These are phyloP conservation scores for Globisporangium uncinulatum DNA, from an alignment of 352 stramenopile species.

Conservation along the genomic window DNA sequence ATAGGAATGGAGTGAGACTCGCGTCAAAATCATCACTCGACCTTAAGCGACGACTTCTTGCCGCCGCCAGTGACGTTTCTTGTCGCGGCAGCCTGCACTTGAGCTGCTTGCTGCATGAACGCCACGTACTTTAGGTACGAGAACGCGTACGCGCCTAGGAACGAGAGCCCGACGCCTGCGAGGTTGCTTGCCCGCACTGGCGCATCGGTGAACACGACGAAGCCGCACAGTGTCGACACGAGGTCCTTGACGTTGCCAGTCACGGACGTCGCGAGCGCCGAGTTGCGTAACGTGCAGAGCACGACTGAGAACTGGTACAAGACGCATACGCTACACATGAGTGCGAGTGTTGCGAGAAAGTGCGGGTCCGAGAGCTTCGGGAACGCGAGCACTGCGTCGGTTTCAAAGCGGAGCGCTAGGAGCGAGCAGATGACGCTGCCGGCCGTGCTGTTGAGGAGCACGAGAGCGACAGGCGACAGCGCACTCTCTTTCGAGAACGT, in stretches of 20 bases:
- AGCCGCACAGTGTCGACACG: constrained; percentile 50
- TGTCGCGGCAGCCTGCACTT: not conserved
- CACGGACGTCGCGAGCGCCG: constrained; percentile 64
- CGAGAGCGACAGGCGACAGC: constrained; percentile 42
- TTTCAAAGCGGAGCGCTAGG: constrained; percentile 37
- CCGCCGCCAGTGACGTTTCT: not conserved
- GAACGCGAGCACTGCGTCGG: constrained; percentile 30
- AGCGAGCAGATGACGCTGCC: constrained; percentile 36
- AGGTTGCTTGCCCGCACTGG: constrained; percentile 36
- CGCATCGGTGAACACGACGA: constrained; percentile 54
- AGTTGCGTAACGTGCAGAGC: constrained; percentile 63
- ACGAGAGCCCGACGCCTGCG: constrained; percentile 50
- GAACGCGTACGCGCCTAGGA: constrained; percentile 66
- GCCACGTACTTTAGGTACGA: constrained; percentile 66
- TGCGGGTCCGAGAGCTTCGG: constrained; percentile 16
- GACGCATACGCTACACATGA: constrained; percentile 67
- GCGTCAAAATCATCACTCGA: too few relatives aligned
- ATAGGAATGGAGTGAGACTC: too few relatives aligned
- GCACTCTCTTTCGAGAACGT: constrained; percentile 63
- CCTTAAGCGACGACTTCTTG: too few relatives aligned
- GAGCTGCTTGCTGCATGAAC: constrained; percentile 15
- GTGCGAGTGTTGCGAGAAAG: constrained; percentile 26
- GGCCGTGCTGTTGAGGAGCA: constrained; percentile 48
- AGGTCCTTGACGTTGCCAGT: constrained; percentile 77
- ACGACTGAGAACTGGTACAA: constrained; percentile 73